Base-by-base conservation (phyloP, 169 alveolate genomes). In the Cryptosporidium xiaoi region DNA sequence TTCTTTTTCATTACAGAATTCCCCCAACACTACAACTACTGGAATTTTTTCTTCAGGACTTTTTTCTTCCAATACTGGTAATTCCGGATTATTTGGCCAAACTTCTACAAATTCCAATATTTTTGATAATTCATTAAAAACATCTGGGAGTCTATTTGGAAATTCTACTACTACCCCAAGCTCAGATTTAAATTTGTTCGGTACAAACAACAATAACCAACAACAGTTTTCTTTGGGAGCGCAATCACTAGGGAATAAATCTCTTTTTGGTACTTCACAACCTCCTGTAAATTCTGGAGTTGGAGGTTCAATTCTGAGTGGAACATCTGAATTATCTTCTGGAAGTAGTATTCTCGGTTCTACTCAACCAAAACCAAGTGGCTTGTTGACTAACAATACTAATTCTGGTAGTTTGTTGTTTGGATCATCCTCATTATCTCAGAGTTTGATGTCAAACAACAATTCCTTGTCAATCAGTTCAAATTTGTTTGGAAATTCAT, bases 11-110 rank as follows among this genome's bases (percentile, higher is more conserved):
- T 40, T 77, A 36, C 71, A 56, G 24, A 55, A 64, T 60, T 60
- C 87, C 16, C 58, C 87, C 0, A 62, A 18, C 20, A 44, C 20
- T 13, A 20, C 87, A 24, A 60, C 20, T 13, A 33, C 69, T 24
- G 87, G 87, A 18, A 27, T 77, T 12, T 77, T 77, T 34, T 60
- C 87, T 12, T 29, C 87, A 10, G 67, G 67, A 62, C 64, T 77
- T 6, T 77, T 77, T 36, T 56, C 77, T 44, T 31, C 27, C 29
- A 71, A 36, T 71, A 56, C 51, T 20, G 40, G 24, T 58, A 62
- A 62, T 27, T 16, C 64, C 29, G 44, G 66, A 8, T 51, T 69
- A 18, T 56, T 56, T 27, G 58, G 60, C 5, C 67, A 62, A 34
- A 8, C 67, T 27, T 33, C 56, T n/a, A 27, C 64, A 34, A 69